These are phyloP conservation scores for Mycotypha africana DNA, from an alignment of 371 early-diverging fungal species.

Conservation along the genomic window DNA sequence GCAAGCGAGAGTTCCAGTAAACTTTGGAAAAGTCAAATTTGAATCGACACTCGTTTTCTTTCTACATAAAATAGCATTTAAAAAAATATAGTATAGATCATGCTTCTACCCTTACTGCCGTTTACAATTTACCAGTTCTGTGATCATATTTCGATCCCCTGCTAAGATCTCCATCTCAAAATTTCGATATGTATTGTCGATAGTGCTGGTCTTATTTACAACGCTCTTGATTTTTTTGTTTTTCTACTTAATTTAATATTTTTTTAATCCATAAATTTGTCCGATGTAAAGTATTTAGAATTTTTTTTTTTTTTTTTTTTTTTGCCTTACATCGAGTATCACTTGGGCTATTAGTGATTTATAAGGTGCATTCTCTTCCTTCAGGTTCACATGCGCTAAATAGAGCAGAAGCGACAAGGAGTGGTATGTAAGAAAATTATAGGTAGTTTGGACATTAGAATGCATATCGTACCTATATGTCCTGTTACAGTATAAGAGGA, in stretches of 20 bases:
- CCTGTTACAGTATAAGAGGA: constrained; percentile 92
- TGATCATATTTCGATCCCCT: constrained; percentile 82
- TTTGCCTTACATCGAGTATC: constrained; percentile 75
- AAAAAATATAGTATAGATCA: not conserved
- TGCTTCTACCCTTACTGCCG: not conserved
- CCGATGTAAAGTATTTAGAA: not conserved
- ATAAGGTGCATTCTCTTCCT: constrained; percentile 88
- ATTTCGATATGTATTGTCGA: constrained; percentile 93
- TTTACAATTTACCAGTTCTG: constrained; percentile 66
- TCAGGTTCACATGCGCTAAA: constrained; percentile 93
- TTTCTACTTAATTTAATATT: too few relatives aligned
- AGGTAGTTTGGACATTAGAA: too few relatives aligned
- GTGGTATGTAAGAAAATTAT: not conserved
- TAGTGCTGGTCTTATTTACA: constrained; percentile 92
- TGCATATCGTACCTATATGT: constrained; percentile 73
- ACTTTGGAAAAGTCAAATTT: constrained; percentile 95
- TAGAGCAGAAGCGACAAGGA: not conserved
- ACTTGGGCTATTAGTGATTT: constrained; percentile 90
- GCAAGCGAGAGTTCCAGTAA: constrained; percentile 99
- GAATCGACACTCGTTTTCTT: constrained; percentile 90
- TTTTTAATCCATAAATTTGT: too few relatives aligned
- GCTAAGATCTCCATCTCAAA: constrained; percentile 97
- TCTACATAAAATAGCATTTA: constrained; percentile 43
- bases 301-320: too few relatives aligned
- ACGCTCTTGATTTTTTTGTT: constrained; percentile 85